These are phyloP conservation scores for Thermomucor indicae-seudaticae DNA, from an alignment of 371 early-diverging fungal genomes.

Conservation along the genomic window DNA sequence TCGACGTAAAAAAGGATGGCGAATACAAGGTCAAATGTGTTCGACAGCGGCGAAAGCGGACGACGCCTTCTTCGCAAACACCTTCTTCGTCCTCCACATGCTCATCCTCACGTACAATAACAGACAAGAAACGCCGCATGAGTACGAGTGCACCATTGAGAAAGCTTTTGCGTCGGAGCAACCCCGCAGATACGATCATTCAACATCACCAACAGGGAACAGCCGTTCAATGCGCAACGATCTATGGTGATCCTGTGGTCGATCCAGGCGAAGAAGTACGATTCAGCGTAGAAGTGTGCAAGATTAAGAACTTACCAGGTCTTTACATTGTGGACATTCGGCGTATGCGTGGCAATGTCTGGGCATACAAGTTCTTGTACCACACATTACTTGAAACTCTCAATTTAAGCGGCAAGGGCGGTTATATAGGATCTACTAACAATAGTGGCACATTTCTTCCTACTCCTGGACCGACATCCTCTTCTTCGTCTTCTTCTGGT, in stretches of 20 bases:
- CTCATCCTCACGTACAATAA: too few species aligned
- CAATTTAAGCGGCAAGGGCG: conserved; percentile 51
- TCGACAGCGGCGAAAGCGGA: conserved; percentile 43
- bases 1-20: conserved; percentile 67
- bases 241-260: conserved; percentile 90
- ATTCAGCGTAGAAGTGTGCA: conserved; percentile 87
- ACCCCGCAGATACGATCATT: neutral
- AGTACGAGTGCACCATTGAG: conserved; percentile 13
- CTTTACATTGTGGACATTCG: conserved; percentile 90
- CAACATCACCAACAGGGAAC: conserved; percentile 5
- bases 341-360: conserved; percentile 86
- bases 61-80: neutral
- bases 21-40: conserved; percentile 75
- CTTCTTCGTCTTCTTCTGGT: conserved; percentile 1
- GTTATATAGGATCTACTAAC: conserved; percentile 5
- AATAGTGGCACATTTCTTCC: conserved; percentile 7
- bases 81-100: neutral
- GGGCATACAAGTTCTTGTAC: conserved; percentile 92
- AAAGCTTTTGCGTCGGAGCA: conserved; percentile 29
- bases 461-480: conserved; percentile 1
- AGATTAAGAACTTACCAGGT: conserved; percentile 83
- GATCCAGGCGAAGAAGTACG: conserved; percentile 83
- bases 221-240: conserved; percentile 13
- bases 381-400: conserved; percentile 62
- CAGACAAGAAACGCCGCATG: conserved; percentile 9